These are phyloP conservation scores for Inonotus obliquus DNA, from an alignment of 1,284 basidiomycete species.

Conservation along the genomic window DNA sequence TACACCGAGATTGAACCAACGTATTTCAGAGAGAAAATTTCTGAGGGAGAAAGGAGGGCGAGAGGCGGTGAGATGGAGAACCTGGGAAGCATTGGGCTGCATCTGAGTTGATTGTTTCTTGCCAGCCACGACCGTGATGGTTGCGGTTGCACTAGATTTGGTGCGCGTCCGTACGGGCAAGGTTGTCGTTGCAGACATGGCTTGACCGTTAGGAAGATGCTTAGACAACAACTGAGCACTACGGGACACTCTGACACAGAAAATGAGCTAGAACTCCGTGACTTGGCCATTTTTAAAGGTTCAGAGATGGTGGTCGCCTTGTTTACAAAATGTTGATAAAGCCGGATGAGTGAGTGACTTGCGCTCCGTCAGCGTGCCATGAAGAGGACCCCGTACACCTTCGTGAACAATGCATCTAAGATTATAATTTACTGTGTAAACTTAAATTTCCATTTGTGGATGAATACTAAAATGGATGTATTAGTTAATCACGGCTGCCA, in stretches of 20 bases:
- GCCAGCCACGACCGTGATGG: background rate
- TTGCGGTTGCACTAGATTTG: background rate
- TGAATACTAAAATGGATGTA: background rate
- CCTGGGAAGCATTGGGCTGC: background rate
- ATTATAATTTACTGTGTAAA: background rate
- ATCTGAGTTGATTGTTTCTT: background rate
- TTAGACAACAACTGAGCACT: background rate
- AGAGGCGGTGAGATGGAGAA: background rate
- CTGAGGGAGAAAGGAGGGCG: slow-evolving; percentile 24
- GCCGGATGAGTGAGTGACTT: background rate
- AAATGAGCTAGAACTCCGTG: background rate
- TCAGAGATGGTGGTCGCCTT: slow-evolving; percentile 1
- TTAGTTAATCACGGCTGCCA: background rate
- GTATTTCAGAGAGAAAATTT: slow-evolving; percentile 36
- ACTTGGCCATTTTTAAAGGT: slow-evolving; percentile 9
- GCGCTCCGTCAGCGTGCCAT: background rate
- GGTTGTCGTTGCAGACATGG: slow-evolving; percentile 3
- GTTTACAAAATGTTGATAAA: slow-evolving; percentile 6
- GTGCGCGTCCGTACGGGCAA: background rate
- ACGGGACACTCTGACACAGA: background rate
- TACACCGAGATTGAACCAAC: slow-evolving; percentile 66
- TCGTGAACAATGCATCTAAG: background rate
- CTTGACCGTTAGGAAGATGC: background rate
- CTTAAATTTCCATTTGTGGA: background rate
- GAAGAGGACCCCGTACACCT: background rate